These are phyloP conservation scores for Niveomyces coronatus DNA, from an alignment of 2,329 filamentous ascomycete species.

Conservation along the genomic window DNA sequence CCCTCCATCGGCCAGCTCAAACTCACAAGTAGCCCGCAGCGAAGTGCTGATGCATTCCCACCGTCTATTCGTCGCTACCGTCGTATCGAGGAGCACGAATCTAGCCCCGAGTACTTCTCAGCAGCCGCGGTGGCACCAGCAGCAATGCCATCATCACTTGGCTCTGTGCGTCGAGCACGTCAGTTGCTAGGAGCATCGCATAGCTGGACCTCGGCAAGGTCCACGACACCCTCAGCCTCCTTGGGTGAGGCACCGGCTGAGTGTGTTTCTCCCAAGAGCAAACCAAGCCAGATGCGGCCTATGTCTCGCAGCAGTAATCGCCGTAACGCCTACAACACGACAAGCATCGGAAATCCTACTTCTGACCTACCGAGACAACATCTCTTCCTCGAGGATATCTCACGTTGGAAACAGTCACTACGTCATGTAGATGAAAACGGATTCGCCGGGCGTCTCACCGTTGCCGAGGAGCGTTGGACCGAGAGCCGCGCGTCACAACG, in stretches of 20 bases:
- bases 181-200: background rate
- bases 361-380: background rate
- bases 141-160: background rate
- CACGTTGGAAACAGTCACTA: constrained; percentile 1
- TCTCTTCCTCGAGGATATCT: constrained; percentile 4
- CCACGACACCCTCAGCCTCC: background rate
- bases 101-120: background rate
- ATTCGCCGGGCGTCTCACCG: too few relatives aligned
- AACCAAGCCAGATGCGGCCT: too few relatives aligned
- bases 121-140: background rate
- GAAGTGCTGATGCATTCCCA: constrained; percentile 3
- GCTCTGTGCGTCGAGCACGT: constrained; percentile 5
- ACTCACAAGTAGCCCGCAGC: background rate
- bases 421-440: constrained; percentile 1
- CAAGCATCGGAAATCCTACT: too few relatives aligned
- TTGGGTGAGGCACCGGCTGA: background rate
- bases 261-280: too few relatives aligned
- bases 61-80: constrained; percentile 5
- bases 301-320: too few relatives aligned
- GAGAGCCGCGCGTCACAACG: constrained; percentile 8
- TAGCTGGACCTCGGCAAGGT: background rate
- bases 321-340: too few relatives aligned
- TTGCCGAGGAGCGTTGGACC: background rate
- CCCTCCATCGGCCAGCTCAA: constrained; percentile 1
- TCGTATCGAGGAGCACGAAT: background rate